A percentile compares a stretch with the other conserved stretches of the same genome.
Evolutionary conservation across 2,329 filamentous ascomycete genomes (phyloP).

Genomic region (Orbilia brochopaga): DNA sequence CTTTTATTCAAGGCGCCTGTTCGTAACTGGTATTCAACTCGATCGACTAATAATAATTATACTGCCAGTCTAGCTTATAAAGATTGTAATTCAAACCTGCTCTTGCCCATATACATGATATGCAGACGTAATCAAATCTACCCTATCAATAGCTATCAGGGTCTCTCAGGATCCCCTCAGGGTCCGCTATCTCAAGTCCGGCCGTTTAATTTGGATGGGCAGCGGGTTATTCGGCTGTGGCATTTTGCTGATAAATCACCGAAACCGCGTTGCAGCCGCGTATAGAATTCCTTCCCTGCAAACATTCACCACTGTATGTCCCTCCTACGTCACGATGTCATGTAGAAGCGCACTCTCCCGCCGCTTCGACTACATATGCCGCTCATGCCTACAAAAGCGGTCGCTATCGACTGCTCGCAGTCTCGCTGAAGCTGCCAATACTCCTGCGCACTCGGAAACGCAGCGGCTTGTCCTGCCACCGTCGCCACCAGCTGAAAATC

Average conservation of each 20-base stretch:
- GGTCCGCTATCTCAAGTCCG: no score
- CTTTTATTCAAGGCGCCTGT: no score
- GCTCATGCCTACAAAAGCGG: conserved; percentile 35
- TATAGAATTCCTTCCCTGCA: background rate
- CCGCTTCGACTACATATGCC: conserved; percentile 41
- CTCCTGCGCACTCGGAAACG: background rate
- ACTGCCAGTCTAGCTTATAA: background rate
- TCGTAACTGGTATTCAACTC: no score
- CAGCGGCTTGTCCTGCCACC: conserved; percentile 27
- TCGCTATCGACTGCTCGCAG: conserved; percentile 31
- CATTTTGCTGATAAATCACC: conserved; percentile 50
- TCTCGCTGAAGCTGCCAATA: conserved; percentile 11
- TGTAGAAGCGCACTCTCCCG: conserved; percentile 7
- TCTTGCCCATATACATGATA: no score
- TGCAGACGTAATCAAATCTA: no score
- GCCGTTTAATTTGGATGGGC: no score
- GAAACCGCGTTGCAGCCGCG: conserved; percentile 26
- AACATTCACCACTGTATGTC: background rate
- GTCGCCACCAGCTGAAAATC: conserved; percentile 52
- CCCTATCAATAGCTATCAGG: no score
- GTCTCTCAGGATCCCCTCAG: no score
- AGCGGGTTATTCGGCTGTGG: conserved; percentile 13
- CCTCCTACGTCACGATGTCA: conserved; percentile 20
- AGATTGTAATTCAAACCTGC: no score
- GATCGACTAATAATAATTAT: no score